phyloP scores from a whole-genome alignment of 768 basidiomycete genomes.

The Hericium erinaceus region DNA sequence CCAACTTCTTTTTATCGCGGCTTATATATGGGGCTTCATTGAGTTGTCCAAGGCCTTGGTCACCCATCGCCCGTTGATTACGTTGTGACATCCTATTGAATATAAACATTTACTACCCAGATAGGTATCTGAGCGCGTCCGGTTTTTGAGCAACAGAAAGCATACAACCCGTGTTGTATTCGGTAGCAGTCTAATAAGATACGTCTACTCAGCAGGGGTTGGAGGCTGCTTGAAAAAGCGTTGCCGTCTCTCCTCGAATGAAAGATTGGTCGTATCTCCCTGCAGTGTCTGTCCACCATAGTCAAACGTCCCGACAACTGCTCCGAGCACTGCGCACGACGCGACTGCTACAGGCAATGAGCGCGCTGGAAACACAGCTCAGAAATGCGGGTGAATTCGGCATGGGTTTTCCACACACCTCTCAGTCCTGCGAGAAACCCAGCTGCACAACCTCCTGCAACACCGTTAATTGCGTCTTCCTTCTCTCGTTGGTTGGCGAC shows the following conservation, averaged over 20 bases:
- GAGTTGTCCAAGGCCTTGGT: too few species aligned
- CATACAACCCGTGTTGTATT: too few species aligned
- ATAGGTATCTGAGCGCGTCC: too few species aligned
- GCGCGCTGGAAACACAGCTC: conserved; percentile 42
- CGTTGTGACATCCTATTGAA: too few species aligned
- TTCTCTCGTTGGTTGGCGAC: conserved; percentile 75
- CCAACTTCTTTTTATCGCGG: too few species aligned
- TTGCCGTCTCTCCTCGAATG: conserved; percentile 60
- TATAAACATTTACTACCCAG: too few species aligned
- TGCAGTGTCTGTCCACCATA: conserved; percentile 55
- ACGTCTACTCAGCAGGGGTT: too few species aligned
- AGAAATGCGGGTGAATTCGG: conserved; percentile 4
- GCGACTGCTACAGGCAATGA: conserved; percentile 78
- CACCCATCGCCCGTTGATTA: too few species aligned
- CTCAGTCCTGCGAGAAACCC: conserved; percentile 86
- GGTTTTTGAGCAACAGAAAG: too few species aligned
- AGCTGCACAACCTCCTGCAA: conserved; percentile 84
- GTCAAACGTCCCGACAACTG: conserved; percentile 73
- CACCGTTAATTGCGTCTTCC: conserved; percentile 76
- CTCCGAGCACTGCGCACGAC: conserved; percentile 71
- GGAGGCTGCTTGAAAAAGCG: conserved; percentile 75
- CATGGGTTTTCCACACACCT: conserved; percentile 35
- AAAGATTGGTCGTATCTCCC: conserved; percentile 33
- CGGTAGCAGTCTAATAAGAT: too few species aligned
- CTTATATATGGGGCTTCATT: too few species aligned